Base-by-base conservation (phyloP, 2,329 filamentous ascomycete genomes). In the Claviceps humidiphila region DNA sequence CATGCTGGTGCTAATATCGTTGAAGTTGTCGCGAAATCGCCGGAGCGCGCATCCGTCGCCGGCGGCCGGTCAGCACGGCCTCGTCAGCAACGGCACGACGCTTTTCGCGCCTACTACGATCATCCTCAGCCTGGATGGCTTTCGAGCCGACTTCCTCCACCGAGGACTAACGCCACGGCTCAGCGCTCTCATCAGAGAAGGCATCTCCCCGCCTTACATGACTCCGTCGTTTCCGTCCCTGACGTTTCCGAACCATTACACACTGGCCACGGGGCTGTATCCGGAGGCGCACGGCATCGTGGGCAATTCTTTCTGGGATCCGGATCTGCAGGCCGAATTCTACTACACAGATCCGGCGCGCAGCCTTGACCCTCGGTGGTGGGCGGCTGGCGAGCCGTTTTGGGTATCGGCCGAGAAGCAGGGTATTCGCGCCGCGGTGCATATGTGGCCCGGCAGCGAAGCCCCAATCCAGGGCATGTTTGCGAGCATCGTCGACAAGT, bases 361-460 rank as follows among this genome's bases (percentile, higher is more conserved):
- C 52, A 93, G 88, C 58, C 78, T 95, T 68, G 81, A 91, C 58
- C 74, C 87, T 1, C 88, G 91, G 64, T 98, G 93, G 91, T 98
- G 93, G 91, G 82, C 79, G 42, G 43, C 22, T 5, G 93, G 89
- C 3, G 89, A 97, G 65, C 93, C 93, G 0, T 75, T 98, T 34
- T 98, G 93, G 93, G 84, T 85, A 26, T 94, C 91, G 1, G 91
- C 91, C 5, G 93, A 97, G 71, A 80, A 79, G 53, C 85, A 89
- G 59, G 85, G 85, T 5, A 74, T 94, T 37, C 79, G 80, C 53
- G 82, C 84, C 34, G 93, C 89, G 1, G 82, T 98, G 26, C 93
- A 98, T 66, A 98, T 98, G 93, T 98, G 93, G 93, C 93, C 93
- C 1, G 93, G 93, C 2, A 94, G 87, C 44, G 93, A 98, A 69